A percentile compares a stretch with the other conserved stretches of the same genome.
These are phyloP conservation scores for Cryptococcus maquisensis DNA, from an alignment of 1,284 basidiomycete genomes.

Conservation along the genomic window DNA sequence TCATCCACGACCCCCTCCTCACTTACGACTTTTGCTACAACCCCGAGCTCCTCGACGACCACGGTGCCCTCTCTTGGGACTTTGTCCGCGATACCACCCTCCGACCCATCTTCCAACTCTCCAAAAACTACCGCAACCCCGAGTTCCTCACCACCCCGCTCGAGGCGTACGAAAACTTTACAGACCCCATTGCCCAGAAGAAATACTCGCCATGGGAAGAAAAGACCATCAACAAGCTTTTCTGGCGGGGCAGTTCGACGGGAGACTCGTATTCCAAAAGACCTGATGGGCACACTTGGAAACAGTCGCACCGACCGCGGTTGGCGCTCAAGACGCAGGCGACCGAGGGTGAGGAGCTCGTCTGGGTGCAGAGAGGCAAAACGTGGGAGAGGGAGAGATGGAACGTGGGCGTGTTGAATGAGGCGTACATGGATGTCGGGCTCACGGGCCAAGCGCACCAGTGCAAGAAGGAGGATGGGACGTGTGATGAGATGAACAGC, in stretches of 20 bases:
- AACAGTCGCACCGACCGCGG: slow-evolving; percentile 44
- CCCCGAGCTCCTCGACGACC: slow-evolving; percentile 28
- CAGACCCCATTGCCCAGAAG: slow-evolving; percentile 13
- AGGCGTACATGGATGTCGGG: slow-evolving; percentile 47
- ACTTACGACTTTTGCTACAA: slow-evolving; percentile 39
- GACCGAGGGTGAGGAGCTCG: slow-evolving; percentile 28
- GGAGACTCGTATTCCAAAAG: slow-evolving; percentile 44
- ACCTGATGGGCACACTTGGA: slow-evolving; percentile 33
- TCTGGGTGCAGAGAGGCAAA: slow-evolving; percentile 41
- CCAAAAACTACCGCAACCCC: slow-evolving; percentile 36
- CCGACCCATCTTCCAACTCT: slow-evolving; percentile 47
- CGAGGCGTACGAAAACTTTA: slow-evolving; percentile 41
- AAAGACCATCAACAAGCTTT: slow-evolving; percentile 45
- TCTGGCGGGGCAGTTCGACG: slow-evolving; percentile 50
- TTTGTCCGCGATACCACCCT: slow-evolving; percentile 33
- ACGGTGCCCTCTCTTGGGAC: slow-evolving; percentile 42
- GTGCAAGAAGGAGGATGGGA: slow-evolving; percentile 47
- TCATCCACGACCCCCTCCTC: slow-evolving; percentile 34
- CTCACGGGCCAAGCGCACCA: slow-evolving; percentile 43
- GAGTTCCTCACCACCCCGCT: slow-evolving; percentile 45
- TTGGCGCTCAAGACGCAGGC: slow-evolving; percentile 39
- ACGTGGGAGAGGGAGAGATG: slow-evolving; percentile 34
- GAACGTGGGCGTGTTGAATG: slow-evolving; percentile 36
- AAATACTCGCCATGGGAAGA: slow-evolving; percentile 41
- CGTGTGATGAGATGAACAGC: slow-evolving; percentile 42